These are phyloP conservation scores for Herpotrichia juniperi DNA, from an alignment of 2,329 filamentous ascomycete genomes.

Conservation along the genomic window DNA sequence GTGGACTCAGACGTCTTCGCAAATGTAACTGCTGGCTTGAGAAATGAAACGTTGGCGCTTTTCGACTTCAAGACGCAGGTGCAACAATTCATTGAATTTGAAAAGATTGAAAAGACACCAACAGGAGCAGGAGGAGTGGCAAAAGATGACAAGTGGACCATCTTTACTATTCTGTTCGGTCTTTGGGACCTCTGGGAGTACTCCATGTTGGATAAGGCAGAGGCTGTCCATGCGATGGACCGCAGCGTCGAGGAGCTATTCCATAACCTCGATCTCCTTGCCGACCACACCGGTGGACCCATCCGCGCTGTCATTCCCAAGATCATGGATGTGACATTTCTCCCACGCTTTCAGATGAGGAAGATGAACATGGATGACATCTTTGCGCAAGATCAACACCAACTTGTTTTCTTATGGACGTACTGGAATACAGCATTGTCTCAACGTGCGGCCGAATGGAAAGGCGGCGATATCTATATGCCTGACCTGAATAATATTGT, in stretches of 20 bases:
- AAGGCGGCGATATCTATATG: conserved; percentile 38
- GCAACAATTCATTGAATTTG: conserved; percentile 41
- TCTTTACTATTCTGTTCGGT: conserved; percentile 46
- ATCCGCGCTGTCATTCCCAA: conserved; percentile 38
- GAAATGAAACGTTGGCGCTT: conserved; percentile 22
- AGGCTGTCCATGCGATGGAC: conserved; percentile 36
- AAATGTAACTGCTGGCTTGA: conserved; percentile 29
- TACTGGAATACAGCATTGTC: conserved; percentile 45
- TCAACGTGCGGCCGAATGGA: conserved; percentile 36
- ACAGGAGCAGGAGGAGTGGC: conserved; percentile 2
- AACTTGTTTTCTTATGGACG: conserved; percentile 36
- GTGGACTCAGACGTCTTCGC: conserved; percentile 37
- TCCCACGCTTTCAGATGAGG: conserved; percentile 38
- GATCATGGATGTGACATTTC: conserved; percentile 43
- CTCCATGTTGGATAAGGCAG: conserved; percentile 30
- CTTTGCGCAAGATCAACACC: conserved; percentile 42
- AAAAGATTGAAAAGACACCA: conserved; percentile 24
- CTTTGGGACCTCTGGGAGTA: conserved; percentile 45
- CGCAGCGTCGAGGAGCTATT: conserved; percentile 41
- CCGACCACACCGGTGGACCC: conserved; percentile 26
- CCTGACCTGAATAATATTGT: conserved; percentile 41
- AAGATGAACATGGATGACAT: conserved; percentile 25
- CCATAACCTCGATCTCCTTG: conserved; percentile 39
- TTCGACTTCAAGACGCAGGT: conserved; percentile 47
- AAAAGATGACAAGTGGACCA: conserved; percentile 30